Conservation (phyloP, 2,329 filamentous ascomycete species). For the Fusarium continuum region DNA sequence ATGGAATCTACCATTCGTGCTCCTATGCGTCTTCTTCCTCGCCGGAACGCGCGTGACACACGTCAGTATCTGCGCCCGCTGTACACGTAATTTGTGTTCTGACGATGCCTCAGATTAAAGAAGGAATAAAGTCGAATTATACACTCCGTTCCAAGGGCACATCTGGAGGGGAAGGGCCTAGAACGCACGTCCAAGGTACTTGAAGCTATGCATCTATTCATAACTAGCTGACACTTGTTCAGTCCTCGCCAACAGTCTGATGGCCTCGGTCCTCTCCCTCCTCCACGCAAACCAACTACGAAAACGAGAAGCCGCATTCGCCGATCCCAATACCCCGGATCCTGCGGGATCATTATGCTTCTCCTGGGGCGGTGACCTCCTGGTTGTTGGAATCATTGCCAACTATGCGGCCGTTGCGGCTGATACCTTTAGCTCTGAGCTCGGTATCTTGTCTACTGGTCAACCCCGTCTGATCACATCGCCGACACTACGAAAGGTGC, state of each 20-base stretch:
- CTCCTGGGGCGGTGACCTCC: conserved; percentile 68
- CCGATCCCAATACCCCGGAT: conserved; percentile 44
- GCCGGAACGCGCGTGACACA: conserved; percentile 86
- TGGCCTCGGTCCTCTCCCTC: conserved; percentile 72
- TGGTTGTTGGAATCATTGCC: conserved; percentile 72
- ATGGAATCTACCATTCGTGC: conserved; percentile 88
- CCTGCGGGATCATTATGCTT: conserved; percentile 62
- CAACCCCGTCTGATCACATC: conserved; percentile 88
- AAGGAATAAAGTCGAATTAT: conserved; percentile 82
- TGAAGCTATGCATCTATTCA: neutral
- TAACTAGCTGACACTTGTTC: conserved; percentile 4
- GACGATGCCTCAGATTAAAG: conserved; percentile 72
- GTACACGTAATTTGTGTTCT: conserved; percentile 1
- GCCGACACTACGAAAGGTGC: conserved; percentile 77
- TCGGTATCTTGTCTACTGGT: conserved; percentile 84
- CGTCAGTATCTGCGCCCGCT: conserved; percentile 54
- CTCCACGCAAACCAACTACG: conserved; percentile 69
- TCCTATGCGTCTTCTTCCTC: conserved; percentile 87
- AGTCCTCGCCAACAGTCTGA: conserved; percentile 85
- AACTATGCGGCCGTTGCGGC: conserved; percentile 93
- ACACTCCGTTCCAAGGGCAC: conserved; percentile 80
- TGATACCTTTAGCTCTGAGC: conserved; percentile 94
- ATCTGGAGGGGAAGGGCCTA: conserved; percentile 80
- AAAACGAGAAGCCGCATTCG: conserved; percentile 54
- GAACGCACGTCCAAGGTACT: conserved; percentile 81